These are phyloP conservation scores for Plasmodium falciparum DNA, from an alignment of 169 alveolate genomes.

Conservation along the genomic window DNA sequence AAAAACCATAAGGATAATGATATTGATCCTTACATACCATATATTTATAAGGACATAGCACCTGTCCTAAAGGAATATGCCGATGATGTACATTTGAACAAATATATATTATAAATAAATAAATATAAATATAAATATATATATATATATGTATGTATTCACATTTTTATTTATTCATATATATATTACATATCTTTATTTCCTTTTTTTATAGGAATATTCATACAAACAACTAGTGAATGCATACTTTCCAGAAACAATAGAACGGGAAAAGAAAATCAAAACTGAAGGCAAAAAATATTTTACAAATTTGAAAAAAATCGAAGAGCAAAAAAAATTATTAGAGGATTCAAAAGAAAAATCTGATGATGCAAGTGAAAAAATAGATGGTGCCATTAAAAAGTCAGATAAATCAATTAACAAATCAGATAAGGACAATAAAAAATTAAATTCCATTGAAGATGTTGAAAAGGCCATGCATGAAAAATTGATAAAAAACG, in stretches of 20 bases:
- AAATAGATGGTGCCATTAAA: background rate
- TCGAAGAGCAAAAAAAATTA: constrained; percentile 30
- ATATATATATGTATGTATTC: background rate
- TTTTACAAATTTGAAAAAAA: constrained; percentile 46
- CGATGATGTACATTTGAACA: constrained; percentile 42
- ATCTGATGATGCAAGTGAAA: constrained; percentile 8
- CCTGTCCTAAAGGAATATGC: constrained; percentile 63
- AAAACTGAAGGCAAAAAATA: constrained; percentile 48
- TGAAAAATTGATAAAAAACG: constrained; percentile 29
- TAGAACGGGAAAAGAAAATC: constrained; percentile 56
- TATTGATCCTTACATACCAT: constrained; percentile 45
- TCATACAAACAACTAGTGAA: constrained; percentile 64
- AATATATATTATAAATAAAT: background rate
- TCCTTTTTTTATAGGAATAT: constrained; percentile 26
- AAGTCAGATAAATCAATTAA: background rate
- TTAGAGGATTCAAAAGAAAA: constrained; percentile 15
- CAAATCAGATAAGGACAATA: background rate
- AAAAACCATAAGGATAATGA: constrained; percentile 64
- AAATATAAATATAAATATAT: background rate
- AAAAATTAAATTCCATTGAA: background rate
- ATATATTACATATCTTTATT: background rate
- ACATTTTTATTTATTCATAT: background rate
- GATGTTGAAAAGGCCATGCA: constrained; percentile 34
- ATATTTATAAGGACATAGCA: constrained; percentile 69
- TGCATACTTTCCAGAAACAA: constrained; percentile 73